Percentiles rank a stretch among this genome's conserved stretches.
Conservation (phyloP, 1,139 yeast genomes). For the Hyphopichia burtonii region DNA sequence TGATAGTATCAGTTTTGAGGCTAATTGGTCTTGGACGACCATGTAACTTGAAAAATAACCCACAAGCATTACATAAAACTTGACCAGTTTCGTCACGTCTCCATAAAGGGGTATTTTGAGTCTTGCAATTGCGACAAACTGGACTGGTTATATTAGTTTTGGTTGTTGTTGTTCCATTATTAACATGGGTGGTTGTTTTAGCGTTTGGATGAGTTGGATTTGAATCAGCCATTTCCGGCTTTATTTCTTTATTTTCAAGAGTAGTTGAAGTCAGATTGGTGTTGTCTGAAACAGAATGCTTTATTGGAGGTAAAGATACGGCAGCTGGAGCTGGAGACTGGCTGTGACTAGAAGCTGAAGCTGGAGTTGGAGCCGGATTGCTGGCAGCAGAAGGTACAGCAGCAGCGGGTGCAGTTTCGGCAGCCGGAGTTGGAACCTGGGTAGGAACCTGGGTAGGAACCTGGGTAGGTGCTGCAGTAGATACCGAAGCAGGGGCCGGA, state of each 20-base stretch:
- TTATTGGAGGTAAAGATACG: background rate
- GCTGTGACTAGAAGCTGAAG: conserved; percentile 4
- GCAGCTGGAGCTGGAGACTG: conserved; percentile 4
- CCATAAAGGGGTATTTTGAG: conserved; percentile 94
- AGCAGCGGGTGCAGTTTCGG: background rate
- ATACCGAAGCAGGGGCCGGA: background rate
- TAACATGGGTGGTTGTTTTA: conserved; percentile 44
- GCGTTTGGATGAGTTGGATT: conserved; percentile 48
- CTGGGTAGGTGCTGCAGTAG: background rate
- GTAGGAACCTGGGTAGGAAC: background rate
- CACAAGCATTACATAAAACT: conserved; percentile 94
- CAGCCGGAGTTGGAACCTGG: background rate
- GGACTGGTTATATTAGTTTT: conserved; percentile 60
- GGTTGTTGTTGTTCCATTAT: conserved; percentile 45
- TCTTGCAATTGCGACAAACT: conserved; percentile 84
- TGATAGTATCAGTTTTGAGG: conserved; percentile 86
- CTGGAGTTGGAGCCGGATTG: background rate
- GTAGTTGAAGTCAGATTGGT: background rate
- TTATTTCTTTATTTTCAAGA: background rate
- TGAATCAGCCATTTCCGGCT: background rate
- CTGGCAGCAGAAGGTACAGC: background rate
- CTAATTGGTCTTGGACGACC: conserved; percentile 92
- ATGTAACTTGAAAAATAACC: conserved; percentile 83
- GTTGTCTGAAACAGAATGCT: background rate
- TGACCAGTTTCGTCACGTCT: conserved; percentile 92